Evolutionary conservation across 2,329 filamentous ascomycete species (phyloP).

Genomic region (Ciborinia camelliae): DNA sequence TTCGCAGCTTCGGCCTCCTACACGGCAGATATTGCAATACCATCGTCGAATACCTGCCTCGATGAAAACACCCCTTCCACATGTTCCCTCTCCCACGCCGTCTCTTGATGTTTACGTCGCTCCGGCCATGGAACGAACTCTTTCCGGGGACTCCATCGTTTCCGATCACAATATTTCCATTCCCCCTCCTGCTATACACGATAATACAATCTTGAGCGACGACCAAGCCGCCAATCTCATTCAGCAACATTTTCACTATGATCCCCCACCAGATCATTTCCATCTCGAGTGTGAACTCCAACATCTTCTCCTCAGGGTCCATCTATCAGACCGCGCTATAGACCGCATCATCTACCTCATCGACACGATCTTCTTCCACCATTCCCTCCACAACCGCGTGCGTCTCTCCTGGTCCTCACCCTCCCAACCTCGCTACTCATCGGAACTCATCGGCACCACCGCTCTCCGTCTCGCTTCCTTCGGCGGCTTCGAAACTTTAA

Average conservation of each 20-base stretch:
- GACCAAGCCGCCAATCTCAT: slow-evolving; percentile 30
- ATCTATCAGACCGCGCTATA: background rate
- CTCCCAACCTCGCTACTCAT: slow-evolving; percentile 48
- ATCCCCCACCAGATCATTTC: slow-evolving; percentile 19
- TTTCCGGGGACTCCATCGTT: slow-evolving; percentile 36
- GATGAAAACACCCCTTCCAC: background rate
- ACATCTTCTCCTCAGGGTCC: slow-evolving; percentile 3
- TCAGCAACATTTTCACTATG: slow-evolving; percentile 23
- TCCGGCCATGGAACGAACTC: slow-evolving; percentile 33
- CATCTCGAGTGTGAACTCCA: slow-evolving; percentile 22
- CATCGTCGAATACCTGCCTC: background rate
- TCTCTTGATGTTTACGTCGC: background rate
- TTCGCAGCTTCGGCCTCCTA: slow-evolving; percentile 1
- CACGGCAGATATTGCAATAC: slow-evolving; percentile 4
- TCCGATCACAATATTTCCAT: slow-evolving; percentile 29
- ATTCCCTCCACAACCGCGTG: slow-evolving; percentile 54
- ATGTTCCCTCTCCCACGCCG: background rate
- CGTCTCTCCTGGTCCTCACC: slow-evolving; percentile 56
- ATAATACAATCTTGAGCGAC: slow-evolving; percentile 27
- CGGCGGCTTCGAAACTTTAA: slow-evolving; percentile 59
- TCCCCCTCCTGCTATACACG: background rate
- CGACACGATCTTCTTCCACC: slow-evolving; percentile 61
- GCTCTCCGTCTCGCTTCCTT: slow-evolving; percentile 46
- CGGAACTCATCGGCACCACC: slow-evolving; percentile 60
- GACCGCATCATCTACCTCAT: slow-evolving; percentile 56